Evolutionary conservation across 768 basidiomycete genomes (phyloP), one percentile per base, ranked within the genome.

Genomic region (Amanita exitialis): DNA sequence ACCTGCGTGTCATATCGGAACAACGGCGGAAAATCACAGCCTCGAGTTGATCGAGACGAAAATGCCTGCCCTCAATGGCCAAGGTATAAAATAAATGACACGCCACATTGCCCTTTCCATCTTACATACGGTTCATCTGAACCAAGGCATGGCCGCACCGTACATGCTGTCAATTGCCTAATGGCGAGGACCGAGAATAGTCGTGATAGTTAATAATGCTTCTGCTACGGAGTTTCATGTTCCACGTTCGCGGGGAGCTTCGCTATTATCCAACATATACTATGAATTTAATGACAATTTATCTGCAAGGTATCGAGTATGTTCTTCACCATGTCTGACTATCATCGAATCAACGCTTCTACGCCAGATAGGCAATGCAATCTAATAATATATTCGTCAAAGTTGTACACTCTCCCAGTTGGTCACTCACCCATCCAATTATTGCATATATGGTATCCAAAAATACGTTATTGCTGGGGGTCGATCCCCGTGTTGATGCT

Each of bases 171-270:
- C 67, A 57, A 60, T 63, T 64, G 72, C 83, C 72, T 80, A 87
- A 90, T 89, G 86, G 86, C 80, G 74, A 76, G 72, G 79, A 83
- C 80, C 83, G 64, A 87, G 79, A 88, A 32, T 12, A 64, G 66
- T 55, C 66, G 68, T 63, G 79, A 76, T 69, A 75, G 77, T 78
- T 44, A 78, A 79, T 85, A 88, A 88, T 89, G 84, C 85, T 73
- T 66, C 53, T 57, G 53, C 53, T 60, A 61, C 62, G 56, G 52
- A 54, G 32, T 30, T 3, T 12, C 4, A 32, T 32, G 32, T 60
- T 55, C 49, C 55, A 54, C 51, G 56, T 59, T n/a, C 57, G 56
- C n/a, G 8, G 4, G 52, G 69, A 66, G 74, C 76, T 79, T 79
- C 77, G 76, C 77, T 76, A 75, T 71, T 68, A 69, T 74, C 76